A percentile compares a stretch with the other conserved stretches of the same genome.
phyloP scores from a whole-genome alignment of 805 yeast species.

The Wilhelminamyces savonicus region DNA sequence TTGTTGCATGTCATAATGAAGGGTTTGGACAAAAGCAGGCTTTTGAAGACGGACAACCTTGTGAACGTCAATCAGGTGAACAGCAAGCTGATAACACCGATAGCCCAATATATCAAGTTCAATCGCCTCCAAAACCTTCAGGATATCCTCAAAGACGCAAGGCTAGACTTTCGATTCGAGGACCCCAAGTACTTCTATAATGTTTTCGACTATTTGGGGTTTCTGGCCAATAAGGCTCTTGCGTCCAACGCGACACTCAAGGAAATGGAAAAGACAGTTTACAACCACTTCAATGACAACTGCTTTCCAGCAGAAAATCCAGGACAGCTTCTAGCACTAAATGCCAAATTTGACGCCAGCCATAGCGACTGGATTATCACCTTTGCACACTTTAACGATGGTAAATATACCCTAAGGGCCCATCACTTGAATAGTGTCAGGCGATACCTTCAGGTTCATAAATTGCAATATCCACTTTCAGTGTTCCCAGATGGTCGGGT shows the following conservation, averaged over 20 bases:
- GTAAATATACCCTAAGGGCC: conserved; percentile 4
- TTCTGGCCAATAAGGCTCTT: conserved; percentile 22
- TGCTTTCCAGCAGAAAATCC: conserved; percentile 12
- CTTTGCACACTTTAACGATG: conserved; percentile 12
- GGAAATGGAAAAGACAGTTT: conserved; percentile 16
- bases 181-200: conserved; percentile 28
- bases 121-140: conserved; percentile 56
- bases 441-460: not conserved
- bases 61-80: conserved; percentile 55
- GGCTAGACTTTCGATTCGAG: conserved; percentile 34
- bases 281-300: conserved; percentile 12
- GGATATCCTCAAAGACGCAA: conserved; percentile 40
- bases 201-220: conserved; percentile 32
- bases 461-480: conserved; percentile 27
- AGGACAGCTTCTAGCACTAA: conserved; percentile 17
- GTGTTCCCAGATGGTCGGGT: conserved; percentile 15
- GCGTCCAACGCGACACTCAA: conserved; percentile 13
- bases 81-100: conserved; percentile 54
- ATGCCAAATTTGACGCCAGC: conserved; percentile 27
- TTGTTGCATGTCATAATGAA: conserved; percentile 64
- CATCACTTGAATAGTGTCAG: not conserved
- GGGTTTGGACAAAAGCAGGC: conserved; percentile 29
- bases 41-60: conserved; percentile 23
- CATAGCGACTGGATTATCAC: conserved; percentile 30
- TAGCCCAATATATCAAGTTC: conserved; percentile 65